These are phyloP conservation scores for Oehlia diaphana DNA, from an alignment of 192 early-diverging fungal species.

Conservation along the genomic window DNA sequence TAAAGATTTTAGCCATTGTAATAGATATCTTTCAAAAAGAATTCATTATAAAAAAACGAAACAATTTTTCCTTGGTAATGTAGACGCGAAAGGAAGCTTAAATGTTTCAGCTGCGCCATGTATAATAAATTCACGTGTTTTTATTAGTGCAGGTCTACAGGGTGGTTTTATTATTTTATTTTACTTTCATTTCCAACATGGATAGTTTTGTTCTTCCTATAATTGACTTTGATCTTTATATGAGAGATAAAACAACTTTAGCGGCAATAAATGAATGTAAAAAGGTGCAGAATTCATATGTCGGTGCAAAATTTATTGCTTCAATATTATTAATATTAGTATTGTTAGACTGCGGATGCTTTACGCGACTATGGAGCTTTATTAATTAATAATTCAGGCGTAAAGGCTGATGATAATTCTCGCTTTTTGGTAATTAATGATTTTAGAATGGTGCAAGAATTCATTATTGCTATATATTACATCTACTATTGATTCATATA, in stretches of 20 bases:
- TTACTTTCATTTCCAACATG: neutral
- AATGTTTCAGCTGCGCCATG: too few relatives aligned
- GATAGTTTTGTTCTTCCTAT: neutral
- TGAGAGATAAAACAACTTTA: slow-evolving; percentile 49
- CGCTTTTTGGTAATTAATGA: slow-evolving; percentile 34
- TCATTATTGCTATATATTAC: neutral
- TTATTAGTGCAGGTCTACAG: too few relatives aligned
- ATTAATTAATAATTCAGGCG: slow-evolving; percentile 67
- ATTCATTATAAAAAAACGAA: too few relatives aligned
- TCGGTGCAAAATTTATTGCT: neutral
- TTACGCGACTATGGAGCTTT: slow-evolving; percentile 64
- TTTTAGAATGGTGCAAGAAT: slow-evolving; percentile 5
- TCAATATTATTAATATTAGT: neutral
- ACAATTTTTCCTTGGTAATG: too few relatives aligned
- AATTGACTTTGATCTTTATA: slow-evolving; percentile 59
- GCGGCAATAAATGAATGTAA: slow-evolving; percentile 57
- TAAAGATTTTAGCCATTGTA: too few relatives aligned
- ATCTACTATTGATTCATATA: slow-evolving; percentile 11
- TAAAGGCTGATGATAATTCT: slow-evolving; percentile 50
- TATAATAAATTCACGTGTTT: too few relatives aligned
- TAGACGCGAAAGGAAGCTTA: too few relatives aligned
- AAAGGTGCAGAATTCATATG: slow-evolving; percentile 37
- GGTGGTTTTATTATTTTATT: too few relatives aligned
- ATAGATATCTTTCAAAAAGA: too few relatives aligned
- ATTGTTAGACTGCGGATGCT: slow-evolving; percentile 55